Base-by-base conservation (phyloP, 2,329 filamentous ascomycete species). In the Pseudocercospora musae region DNA sequence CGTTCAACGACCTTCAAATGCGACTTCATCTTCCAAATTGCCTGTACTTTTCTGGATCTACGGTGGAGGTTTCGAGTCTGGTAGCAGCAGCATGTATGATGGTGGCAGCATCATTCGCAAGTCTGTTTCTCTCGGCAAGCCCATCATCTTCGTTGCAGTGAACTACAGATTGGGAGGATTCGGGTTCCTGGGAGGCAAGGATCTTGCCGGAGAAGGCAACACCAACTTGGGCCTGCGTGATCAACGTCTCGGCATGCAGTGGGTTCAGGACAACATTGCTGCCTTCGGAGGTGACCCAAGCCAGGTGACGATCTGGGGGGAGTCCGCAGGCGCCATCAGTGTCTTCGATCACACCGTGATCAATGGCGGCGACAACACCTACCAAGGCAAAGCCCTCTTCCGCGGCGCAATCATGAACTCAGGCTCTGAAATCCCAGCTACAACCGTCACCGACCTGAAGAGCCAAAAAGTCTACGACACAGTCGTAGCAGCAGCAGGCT, bases 341-440 rank as follows among this genome's bases (percentile, higher is more conserved):
- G 89, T 91, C 0, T 84, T 89, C 54, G 85, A 92, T 70, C 91
- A 94, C 68, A 91, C 92, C 84, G 78, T 85, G 1, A 78, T 93
- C 10, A 92, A 90, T 68, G 84, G 86, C 33, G 90, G 91, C 6
- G 80, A 94, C 74, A 85, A 86, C 72, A 87, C 80, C 0, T 92
- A 93, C 78, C 91, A 92, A 2, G 89, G 87, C 58, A 86, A 89
- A 69, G 80, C 87, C 0, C 81, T 95, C 0, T 94, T 95, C 82
- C 85, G 88, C 25, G 90, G 80, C 0, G 90, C 81, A 25, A 93
- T 94, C 69, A 93, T 95, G 90, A 85, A 89, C 77, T 90, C 87
- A 1, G 89, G 89, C 2, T 85, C 81, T 60, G 74, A 88, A 2
- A 76, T 85, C 0, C 88, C 88, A 0, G 81, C 87, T 0, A 84